Evolutionary conservation across 2,329 filamentous ascomycete genomes (phyloP), one percentile per base, ranked within the genome.

Genomic region (Xylariaceae sp.): DNA sequence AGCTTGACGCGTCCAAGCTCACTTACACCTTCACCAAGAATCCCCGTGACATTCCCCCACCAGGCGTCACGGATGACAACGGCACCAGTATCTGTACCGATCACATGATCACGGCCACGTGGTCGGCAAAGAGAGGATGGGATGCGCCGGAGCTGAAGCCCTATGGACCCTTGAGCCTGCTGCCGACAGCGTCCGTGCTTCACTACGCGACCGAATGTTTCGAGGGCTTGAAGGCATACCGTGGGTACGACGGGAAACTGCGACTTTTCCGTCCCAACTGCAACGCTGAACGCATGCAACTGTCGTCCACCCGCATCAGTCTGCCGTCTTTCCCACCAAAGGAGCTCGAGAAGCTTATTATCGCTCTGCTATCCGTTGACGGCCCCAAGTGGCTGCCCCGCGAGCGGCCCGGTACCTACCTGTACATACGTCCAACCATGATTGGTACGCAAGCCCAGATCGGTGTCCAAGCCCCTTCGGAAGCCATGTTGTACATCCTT

Each of bases 401-500:
- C 67, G 79, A 83, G 63, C 78, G 83, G 42, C 80, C 86, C 1
- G 89, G 88, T 47, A 77, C 77, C 55, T 96, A 88, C 77, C 77
- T 97, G 55, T 96, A 97, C 77, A 80, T 96, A 59, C 88, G 92
- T 52, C 92, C 92, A 1, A 91, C 90, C 0, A 82, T 96, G 73
- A 96, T 97, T 70, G 92, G 88, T 56, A 92, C 88, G 8, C 89
- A 90, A 66, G 76, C 86, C 6, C 87, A 90, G 68, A 83, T 97
- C 2, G 92, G 92, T 62, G 89, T 97, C 48, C 86, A 89, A 72
- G 82, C 85, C 2, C 91, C 93, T 51, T 83, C 82, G 64, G 86
- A 93, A 76, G 92, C 92, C n/a, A 82, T 95, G 62, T 83, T 97
- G n/a, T 96, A 90, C 77, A 84, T 96, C 71, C 89, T 95, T 62